Base-by-base conservation (phyloP, 2,329 filamentous ascomycete genomes). In the Paraphoma chrysanthemicola region DNA sequence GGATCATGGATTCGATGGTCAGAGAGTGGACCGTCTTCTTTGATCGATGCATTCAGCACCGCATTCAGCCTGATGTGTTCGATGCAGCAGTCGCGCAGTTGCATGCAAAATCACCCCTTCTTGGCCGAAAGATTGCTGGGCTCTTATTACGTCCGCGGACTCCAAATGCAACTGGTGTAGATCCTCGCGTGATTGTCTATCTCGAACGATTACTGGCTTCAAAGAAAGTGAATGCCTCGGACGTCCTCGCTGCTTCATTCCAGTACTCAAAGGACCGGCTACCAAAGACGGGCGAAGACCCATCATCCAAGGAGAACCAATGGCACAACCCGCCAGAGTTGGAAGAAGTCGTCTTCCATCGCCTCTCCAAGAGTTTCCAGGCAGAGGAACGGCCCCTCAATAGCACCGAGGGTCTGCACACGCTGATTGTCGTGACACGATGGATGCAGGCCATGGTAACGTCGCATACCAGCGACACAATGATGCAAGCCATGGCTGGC, bases 371-470 rank as follows among this genome's bases (percentile, higher is more conserved):
- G 55, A 67, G 68, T 7, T 77, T 76, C 53, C 63, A 66, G 3
- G 60, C 69, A 3, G 71, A 69, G n/a, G 69, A 75, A 42, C 66
- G 74, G 18, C 75, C 75, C 12, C 30, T 67, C 12, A 70, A 67
- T 45, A 69, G 67, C 30, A 56, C 50, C 3, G 76, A 78, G 55
- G 72, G 67, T 10, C 48, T 71, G 14, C 64, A 67, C 31, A 74
- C 71, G 2, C 53, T 78, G 38, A 56, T 62, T 23, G 59, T 73
- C 14, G 61, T 74, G 17, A 66, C 73, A 31, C 63, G 64, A 62
- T 78, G 76, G 76, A 78, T 78, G 74, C 70, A 75, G 29, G 67
- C 73, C 7, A 70, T 77, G 71, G 72, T 75, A n/a, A 72, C 72
- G 8, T 73, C 74, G 48, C 74, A 77, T 45, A 75, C 74, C 9